Evolutionary conservation across 1,139 yeast species (phyloP).

Genomic region (Torulaspora pretoriensis): DNA sequence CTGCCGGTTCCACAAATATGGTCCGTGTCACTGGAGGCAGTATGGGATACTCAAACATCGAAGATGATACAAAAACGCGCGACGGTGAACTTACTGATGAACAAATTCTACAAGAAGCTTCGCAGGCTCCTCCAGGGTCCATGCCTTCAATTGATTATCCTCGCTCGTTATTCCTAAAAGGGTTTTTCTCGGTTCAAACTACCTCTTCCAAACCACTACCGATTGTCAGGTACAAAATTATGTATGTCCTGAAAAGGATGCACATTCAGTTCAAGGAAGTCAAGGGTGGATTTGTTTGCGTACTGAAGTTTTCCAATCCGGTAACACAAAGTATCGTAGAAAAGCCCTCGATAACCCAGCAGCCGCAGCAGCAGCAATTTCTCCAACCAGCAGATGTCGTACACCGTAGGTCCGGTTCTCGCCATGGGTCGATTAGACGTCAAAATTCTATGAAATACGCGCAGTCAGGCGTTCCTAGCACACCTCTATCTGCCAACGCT

Average conservation of each 20-base stretch:
- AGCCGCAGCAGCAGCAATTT: constrained; percentile 18
- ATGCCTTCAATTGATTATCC: constrained; percentile 96
- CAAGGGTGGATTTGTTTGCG: constrained; percentile 89
- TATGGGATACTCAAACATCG: constrained; percentile 2
- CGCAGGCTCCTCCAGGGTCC: constrained; percentile 65
- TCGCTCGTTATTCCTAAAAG: constrained; percentile 84
- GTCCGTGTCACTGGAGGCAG: constrained; percentile 4
- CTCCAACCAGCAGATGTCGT: constrained; percentile 19
- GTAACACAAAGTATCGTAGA: constrained; percentile 3
- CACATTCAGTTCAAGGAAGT: constrained; percentile 87
- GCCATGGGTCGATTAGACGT: constrained; percentile 30
- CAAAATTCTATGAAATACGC: constrained; percentile 25
- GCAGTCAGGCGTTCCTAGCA: constrained; percentile 41
- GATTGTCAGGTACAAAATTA: constrained; percentile 79
- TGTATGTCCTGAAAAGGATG: constrained; percentile 68
- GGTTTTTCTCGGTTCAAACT: constrained; percentile 91
- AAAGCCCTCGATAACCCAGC: constrained; percentile 2
- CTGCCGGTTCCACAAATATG: constrained; percentile 10
- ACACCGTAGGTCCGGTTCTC: constrained; percentile 28
- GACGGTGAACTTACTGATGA: constrained; percentile 50
- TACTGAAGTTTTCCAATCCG: constrained; percentile 41
- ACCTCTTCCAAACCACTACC: constrained; percentile 92
- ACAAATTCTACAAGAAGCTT: constrained; percentile 62
- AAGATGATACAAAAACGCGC: constrained; percentile 7
- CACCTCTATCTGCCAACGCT: constrained; percentile 35